Percentiles rank a stretch among this genome's conserved stretches.
These are phyloP conservation scores for Scleroderma citrinum DNA, from an alignment of 768 basidiomycete species.

Conservation along the genomic window DNA sequence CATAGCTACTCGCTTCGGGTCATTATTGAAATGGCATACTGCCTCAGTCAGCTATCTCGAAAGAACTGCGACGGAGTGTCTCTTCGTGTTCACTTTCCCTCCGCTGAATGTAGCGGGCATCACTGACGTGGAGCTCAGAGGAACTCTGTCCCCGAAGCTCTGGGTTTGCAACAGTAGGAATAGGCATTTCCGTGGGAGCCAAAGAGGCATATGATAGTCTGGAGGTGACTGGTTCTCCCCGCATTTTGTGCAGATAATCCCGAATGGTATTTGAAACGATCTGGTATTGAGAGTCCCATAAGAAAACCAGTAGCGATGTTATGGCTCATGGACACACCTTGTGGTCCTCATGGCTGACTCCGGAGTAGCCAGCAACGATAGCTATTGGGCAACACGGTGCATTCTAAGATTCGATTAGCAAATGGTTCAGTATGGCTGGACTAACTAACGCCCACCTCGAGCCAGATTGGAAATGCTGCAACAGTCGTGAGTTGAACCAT, in stretches of 20 bases:
- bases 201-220: constrained; percentile 23
- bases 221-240: constrained; percentile 12
- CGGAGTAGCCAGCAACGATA: constrained; percentile 73
- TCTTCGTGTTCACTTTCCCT: constrained; percentile 19
- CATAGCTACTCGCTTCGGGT: neutral
- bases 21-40: neutral
- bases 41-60: neutral
- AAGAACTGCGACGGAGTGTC: neutral
- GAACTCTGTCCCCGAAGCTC: constrained; percentile 26
- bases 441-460: constrained; percentile 46
- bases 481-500: constrained; percentile 2
- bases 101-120: constrained; percentile 23
- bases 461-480: constrained; percentile 81
- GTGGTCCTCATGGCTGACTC: constrained; percentile 77
- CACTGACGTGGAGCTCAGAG: constrained; percentile 23
- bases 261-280: constrained; percentile 59
- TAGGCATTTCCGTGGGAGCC: constrained; percentile 23
- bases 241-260: constrained; percentile 64
- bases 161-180: constrained; percentile 24
- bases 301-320: constrained; percentile 4
- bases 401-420: constrained; percentile 40
- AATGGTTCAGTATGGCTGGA: constrained; percentile 1
- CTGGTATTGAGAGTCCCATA: constrained; percentile 30
- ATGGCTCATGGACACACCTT: constrained; percentile 41
- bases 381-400: constrained; percentile 81